These are phyloP conservation scores for Ensete ventricosum DNA, from an alignment of 176 grass and related monocot genomes.

Conservation along the genomic window DNA sequence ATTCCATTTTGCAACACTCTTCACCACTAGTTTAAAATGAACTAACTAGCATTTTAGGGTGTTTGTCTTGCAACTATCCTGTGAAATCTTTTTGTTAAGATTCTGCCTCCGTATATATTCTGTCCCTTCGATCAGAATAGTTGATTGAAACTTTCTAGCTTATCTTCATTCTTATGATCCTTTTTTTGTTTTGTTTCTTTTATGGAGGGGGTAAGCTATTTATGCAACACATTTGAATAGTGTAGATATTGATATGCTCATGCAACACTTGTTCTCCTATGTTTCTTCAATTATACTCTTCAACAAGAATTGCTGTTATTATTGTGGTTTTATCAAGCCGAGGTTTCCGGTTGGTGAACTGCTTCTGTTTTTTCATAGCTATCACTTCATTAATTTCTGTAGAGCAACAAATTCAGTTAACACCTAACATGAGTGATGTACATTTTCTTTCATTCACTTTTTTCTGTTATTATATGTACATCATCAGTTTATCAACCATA, in stretches of 20 bases:
- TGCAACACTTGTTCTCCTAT: not conserved
- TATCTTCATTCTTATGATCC: not conserved
- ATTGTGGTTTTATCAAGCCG: not conserved
- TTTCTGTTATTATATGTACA: too few relatives aligned
- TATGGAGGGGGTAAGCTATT: not conserved
- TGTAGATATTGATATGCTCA: not conserved
- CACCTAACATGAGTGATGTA: too few relatives aligned
- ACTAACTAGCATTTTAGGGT: too few relatives aligned
- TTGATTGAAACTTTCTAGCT: not conserved
- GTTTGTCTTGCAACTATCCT: too few relatives aligned
- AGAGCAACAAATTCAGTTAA: conserved; percentile 23
- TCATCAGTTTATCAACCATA: too few relatives aligned
- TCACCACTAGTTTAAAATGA: too few relatives aligned
- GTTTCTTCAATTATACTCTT: not conserved
- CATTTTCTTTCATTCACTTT: too few relatives aligned
- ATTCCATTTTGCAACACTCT: too few relatives aligned
- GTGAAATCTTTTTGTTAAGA: too few relatives aligned
- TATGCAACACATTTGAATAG: not conserved
- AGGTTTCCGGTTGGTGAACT: not conserved
- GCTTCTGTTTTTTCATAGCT: not conserved
- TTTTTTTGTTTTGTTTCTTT: not conserved
- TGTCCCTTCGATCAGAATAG: not conserved
- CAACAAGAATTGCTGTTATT: not conserved
- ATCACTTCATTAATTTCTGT: conserved; percentile 20
- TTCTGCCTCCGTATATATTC: too few relatives aligned